These are phyloP conservation scores for Flaveria trinervia DNA, from an alignment of 129 eudicot species.

Conservation along the genomic window DNA sequence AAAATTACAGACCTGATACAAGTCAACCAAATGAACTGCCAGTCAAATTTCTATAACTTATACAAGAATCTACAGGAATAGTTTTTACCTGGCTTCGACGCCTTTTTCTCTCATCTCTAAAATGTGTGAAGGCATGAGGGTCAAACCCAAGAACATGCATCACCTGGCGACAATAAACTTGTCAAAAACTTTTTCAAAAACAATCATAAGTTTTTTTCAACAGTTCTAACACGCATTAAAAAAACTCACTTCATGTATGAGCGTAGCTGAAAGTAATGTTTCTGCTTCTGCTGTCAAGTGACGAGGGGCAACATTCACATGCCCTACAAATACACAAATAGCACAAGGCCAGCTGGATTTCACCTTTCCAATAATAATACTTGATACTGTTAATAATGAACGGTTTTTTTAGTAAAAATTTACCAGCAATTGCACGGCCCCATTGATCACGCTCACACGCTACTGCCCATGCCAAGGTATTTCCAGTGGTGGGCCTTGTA, in stretches of 20 bases:
- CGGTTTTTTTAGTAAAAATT: not conserved
- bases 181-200: not conserved
- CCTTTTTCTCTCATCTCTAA: slow-evolving; percentile 94
- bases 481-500: slow-evolving; percentile 95
- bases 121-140: slow-evolving; percentile 95
- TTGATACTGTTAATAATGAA: not conserved
- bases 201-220: not conserved
- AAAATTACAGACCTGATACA: not conserved
- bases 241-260: slow-evolving; percentile 80
- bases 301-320: slow-evolving; percentile 98
- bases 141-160: slow-evolving; percentile 99
- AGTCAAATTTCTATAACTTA: not conserved
- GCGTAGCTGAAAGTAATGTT: slow-evolving; percentile 89
- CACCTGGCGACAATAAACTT: slow-evolving; percentile 47
- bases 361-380: slow-evolving; percentile 13
- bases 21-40: not conserved
- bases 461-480: slow-evolving; percentile 98
- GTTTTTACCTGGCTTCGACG: slow-evolving; percentile 67
- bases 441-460: slow-evolving; percentile 99
- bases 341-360: slow-evolving; percentile 5
- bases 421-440: slow-evolving; percentile 99
- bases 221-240: slow-evolving; percentile 1
- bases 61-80: not conserved
- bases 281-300: slow-evolving; percentile 98
- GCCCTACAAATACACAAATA: slow-evolving; percentile 54